Evolutionary conservation across 805 yeast species (phyloP).

Genomic region (Cyberlindnera veronae): DNA sequence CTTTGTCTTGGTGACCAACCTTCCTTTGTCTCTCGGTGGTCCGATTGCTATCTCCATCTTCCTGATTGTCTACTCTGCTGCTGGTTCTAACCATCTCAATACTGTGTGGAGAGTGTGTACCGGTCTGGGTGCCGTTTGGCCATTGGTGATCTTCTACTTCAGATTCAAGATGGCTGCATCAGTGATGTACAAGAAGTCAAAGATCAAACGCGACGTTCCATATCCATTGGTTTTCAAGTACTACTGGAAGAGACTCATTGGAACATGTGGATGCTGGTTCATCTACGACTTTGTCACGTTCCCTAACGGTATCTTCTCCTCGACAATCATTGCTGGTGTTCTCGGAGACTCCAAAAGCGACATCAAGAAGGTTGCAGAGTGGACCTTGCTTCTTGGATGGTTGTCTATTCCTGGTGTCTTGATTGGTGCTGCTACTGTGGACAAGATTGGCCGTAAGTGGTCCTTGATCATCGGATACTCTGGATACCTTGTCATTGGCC

Average conservation of each 20-base stretch:
- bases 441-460: conserved; percentile 65
- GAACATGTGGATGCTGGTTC: conserved; percentile 77
- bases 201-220: conserved; percentile 55
- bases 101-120: conserved; percentile 71
- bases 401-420: conserved; percentile 71
- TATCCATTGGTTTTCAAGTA: conserved; percentile 57
- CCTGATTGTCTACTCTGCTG: conserved; percentile 61
- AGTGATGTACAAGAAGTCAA: conserved; percentile 57
- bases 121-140: conserved; percentile 65
- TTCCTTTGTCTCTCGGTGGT: conserved; percentile 73
- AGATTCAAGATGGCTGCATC: conserved; percentile 68
- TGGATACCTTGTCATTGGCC: conserved; percentile 69
- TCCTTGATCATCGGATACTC: conserved; percentile 68
- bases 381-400: conserved; percentile 65
- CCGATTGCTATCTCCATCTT: conserved; percentile 71
- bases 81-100: conserved; percentile 37
- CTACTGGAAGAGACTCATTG: conserved; percentile 66
- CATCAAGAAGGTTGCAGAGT: conserved; percentile 61
- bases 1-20: conserved; percentile 63
- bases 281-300: conserved; percentile 77
- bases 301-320: conserved; percentile 72
- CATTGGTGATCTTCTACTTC: conserved; percentile 67
- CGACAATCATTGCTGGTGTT: conserved; percentile 55
- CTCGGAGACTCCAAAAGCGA: conserved; percentile 33
- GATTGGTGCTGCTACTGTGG: conserved; percentile 64